Base-by-base conservation (phyloP, 208 protist genomes). In the Trypanosoma caninum region DNA sequence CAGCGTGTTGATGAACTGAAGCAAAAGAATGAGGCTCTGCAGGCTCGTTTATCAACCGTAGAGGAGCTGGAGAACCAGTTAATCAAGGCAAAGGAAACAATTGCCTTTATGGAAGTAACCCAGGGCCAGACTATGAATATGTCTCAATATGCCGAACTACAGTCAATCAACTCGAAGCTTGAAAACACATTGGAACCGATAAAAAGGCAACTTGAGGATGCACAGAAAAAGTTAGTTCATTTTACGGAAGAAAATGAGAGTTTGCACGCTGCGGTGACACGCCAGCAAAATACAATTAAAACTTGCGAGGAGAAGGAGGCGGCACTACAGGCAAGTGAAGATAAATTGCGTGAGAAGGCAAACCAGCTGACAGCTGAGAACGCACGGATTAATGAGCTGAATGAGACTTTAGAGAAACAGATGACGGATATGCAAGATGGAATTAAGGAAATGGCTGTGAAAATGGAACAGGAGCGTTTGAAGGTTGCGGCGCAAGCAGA, bases 71-170 rank as follows among this genome's bases (percentile, higher is more conserved):
- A 95, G 70, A 82, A 92, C 45, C 46, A 74, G 11, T 72, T 92
- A 9, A 82, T 92, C 34, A 86, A 89, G 70, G 88, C 88, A 30
- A 90, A 92, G 77, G 88, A 95, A 65, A 91, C 82, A 22, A 91
- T 95, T 52, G 84, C 84, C 1, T 91, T 85, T 58, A 91, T 94
- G 84, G 87, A 94, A 65, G 66, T 90, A 16, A 74, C 87, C 40
- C 76, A 91, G 75, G 83, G 74, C 53, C 74, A 69, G 38, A 76
- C 67, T 22, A 91, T 93, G 60, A 84, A 86, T 70, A 82, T 90
- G 75, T 88, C 76, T 50, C 81, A 93, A 69, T 94, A 83, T 64
- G 87, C 84, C 0, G 82, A 80, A 59, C 65, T 90, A 41, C 82
- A 89, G 59, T 71, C 87, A 37, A 71, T 80, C 55, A 83, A 80